Base-by-base conservation (phyloP, 768 basidiomycete genomes). In the Antrodiella citrinella region DNA sequence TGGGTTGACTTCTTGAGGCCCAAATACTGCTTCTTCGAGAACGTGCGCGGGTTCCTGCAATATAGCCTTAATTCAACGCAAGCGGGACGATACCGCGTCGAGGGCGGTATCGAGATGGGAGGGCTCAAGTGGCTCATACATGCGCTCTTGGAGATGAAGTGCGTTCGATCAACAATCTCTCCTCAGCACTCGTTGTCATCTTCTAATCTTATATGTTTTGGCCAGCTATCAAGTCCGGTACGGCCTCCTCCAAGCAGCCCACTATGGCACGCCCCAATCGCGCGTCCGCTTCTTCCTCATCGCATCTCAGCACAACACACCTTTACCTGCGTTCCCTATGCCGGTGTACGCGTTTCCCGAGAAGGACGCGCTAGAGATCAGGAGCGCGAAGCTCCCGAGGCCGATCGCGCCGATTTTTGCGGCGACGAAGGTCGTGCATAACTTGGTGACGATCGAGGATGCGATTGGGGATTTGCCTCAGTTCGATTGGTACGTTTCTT, bases 381-480 rank as follows among this genome's bases (percentile, higher is more conserved):
- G 71, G 43, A 63, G 82, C 26, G 71, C 25, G 72, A 67, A 1
- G 50, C 66, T 10, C 47, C 51, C 1, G 30, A 35, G 30, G 15
- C 30, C 30, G 7, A 63, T 81, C 22, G 58, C 55, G 2, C 76
- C 80, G 0, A 74, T 86, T 15, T 67, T 66, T 11, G 69, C 72
- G 0, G 58, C 64, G 3, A 51, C 57, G 0, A 72, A 70, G 1
- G 81, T 81, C 1, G 75, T 77, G 0, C 56, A 59, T 51, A 52
- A 51, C 5, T 69, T 69, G 54, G 77, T 89, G 19, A 76, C 78
- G 0, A 74, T 89, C 39, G 74, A 77, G 19, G 86, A 89, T 59
- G 86, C 88, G 1, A 87, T 91, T 45, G 68, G 73, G 2, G 89
- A 91, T 60, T 68, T 91, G 7, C 80, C 77, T 2, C 72, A 64